Evolutionary conservation across 176 grass and related monocot genomes (phyloP), one percentile per base, ranked within the genome.

Genomic region (Dactylis glomerata): DNA sequence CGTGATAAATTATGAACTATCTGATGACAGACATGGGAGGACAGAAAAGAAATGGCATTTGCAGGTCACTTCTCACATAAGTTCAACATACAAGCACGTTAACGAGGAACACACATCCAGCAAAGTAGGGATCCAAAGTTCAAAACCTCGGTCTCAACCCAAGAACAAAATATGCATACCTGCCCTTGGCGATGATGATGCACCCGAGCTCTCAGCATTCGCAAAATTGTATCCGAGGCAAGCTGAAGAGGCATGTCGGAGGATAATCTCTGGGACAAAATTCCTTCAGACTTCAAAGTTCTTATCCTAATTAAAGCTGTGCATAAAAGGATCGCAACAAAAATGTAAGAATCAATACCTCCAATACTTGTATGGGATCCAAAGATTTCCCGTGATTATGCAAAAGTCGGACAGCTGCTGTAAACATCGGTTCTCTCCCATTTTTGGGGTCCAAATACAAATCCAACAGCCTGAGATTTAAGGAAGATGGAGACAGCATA

Each of bases 361-460:
- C 96, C 78, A 98, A 81, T 33, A 98, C 96, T 93, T 98, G 96
- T 50, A 98, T 76, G 3, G 96, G 96, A 76, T 98, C 96, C 81
- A 98, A 87, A 83, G 93, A 98, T 86, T 87, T 79, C 16, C 96
- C 96, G 49, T 95, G 96, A 85, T 98, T 98, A 93, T 98, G 96
- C 51, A 98, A 77, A 88, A 98, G 96, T 59, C 91, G 76, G 27
- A 98, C 96, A 86, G 96, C 96, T 80, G 96, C 91, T 73, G 91
- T 92, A 70, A 98, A 98, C 96, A 98, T 98, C 2, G 96, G 96
- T 56, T 92, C 96, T 85, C 88, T 95, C 61, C 96, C 93, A 77
- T 98, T 95, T 92, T 93, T 88, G 12, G 96, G 96, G 73, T 98
- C 91, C 91, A 98, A 92, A 89, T 98, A 98, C 87, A 98, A 81